A percentile compares a stretch with the other conserved stretches of the same genome.
phyloP scores from a whole-genome alignment of 345 rosid genomes.

The Geranium brycei region DNA sequence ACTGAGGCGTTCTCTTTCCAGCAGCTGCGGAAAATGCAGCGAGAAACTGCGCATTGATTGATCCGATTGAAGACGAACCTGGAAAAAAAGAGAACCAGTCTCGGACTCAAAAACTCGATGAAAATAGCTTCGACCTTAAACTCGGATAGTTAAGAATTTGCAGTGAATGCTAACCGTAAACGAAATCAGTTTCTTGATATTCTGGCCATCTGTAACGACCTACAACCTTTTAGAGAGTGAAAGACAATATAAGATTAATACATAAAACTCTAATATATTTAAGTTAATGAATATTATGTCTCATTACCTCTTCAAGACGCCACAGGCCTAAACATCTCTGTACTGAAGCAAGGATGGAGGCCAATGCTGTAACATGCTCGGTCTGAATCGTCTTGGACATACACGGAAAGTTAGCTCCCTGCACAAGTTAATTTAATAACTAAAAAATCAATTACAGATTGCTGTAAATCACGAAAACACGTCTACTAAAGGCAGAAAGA shows the following conservation, averaged over 20 bases:
- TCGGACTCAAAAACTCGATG: neutral
- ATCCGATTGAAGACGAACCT: slow-evolving; percentile 83
- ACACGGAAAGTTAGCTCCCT: slow-evolving; percentile 55
- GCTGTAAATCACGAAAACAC: slow-evolving; percentile 7
- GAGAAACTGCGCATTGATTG: slow-evolving; percentile 55
- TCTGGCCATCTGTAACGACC: slow-evolving; percentile 78
- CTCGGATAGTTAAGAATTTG: slow-evolving; percentile 1
- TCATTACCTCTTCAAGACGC: slow-evolving; percentile 70
- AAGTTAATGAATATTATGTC: neutral
- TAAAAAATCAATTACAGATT: too few relatives aligned
- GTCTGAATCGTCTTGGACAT: slow-evolving; percentile 37
- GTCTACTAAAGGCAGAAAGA: slow-evolving; percentile 14
- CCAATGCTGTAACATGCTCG: slow-evolving; percentile 37
- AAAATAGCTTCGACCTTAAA: neutral
- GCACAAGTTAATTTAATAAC: slow-evolving; percentile 14
- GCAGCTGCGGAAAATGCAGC: slow-evolving; percentile 73
- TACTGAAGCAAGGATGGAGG: slow-evolving; percentile 57
- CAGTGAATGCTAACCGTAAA: slow-evolving; percentile 44
- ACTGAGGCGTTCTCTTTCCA: slow-evolving; percentile 50
- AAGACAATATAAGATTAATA: slow-evolving; percentile 6
- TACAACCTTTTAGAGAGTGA: slow-evolving; percentile 37
- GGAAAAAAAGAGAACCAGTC: slow-evolving; percentile 7
- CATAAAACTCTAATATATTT: too few relatives aligned
- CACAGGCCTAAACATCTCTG: slow-evolving; percentile 73
- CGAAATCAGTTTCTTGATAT: slow-evolving; percentile 59